phyloP scores from a whole-genome alignment of 495 filamentous ascomycete genomes.

The Bryoglossum gracile region DNA sequence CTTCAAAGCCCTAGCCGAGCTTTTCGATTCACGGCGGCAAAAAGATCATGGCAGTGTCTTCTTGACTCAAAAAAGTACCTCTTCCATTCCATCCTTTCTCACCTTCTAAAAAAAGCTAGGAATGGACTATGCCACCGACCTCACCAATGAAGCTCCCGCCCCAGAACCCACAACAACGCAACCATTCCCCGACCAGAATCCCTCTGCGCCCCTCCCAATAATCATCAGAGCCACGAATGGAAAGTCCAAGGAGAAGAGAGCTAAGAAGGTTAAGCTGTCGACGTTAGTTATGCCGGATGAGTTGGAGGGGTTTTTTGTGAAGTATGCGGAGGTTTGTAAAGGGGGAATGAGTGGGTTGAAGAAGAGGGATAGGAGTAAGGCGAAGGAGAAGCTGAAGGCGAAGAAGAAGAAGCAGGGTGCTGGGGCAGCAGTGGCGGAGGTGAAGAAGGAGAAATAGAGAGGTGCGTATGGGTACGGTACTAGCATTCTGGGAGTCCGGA shows the following conservation, averaged over 20 bases:
- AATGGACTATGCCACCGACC: conserved; percentile 32
- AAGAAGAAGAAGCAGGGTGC: conserved; percentile 55
- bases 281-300: conserved; percentile 72
- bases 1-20: conserved; percentile 67
- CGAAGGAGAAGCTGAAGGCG: conserved; percentile 68
- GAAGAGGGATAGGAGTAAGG: conserved; percentile 81
- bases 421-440: conserved; percentile 14
- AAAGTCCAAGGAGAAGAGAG: conserved; percentile 44
- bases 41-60: conserved; percentile 70
- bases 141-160: not conserved
- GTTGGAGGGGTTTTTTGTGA: conserved; percentile 71
- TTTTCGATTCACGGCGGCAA: conserved; percentile 62
- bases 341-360: conserved; percentile 80
- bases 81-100: conserved; percentile 5
- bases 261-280: conserved; percentile 71
- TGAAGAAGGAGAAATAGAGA: conserved; percentile 11
- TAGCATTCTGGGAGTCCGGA: too few relatives aligned
- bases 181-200: conserved; percentile 46
- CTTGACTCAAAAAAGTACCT: conserved; percentile 68
- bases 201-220: conserved; percentile 52
- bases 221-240: conserved; percentile 82
- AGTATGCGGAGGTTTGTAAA: conserved; percentile 92
- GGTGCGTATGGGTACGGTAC: too few relatives aligned
- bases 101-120: conserved; percentile 14
- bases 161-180: conserved; percentile 25